Conservation (phyloP, 139 green algal genomes). For the Zygnema circumcarinatum region DNA sequence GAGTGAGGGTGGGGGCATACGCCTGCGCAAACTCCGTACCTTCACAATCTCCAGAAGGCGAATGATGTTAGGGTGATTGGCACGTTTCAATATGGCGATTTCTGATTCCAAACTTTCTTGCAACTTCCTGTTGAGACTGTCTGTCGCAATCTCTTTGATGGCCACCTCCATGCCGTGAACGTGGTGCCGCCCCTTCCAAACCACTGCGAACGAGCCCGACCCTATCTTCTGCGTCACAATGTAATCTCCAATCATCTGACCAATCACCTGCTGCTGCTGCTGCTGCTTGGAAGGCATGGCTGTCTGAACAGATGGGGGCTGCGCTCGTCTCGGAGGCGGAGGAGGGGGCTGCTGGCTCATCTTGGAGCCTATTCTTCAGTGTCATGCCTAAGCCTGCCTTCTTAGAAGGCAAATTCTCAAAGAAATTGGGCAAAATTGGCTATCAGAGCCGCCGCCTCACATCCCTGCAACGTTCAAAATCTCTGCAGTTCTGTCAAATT, state of each 20-base stretch:
- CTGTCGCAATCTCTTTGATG: slow-evolving; percentile 90
- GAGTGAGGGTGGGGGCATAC: neutral
- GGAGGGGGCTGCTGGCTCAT: neutral
- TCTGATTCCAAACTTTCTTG: slow-evolving; percentile 85
- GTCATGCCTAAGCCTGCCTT: neutral
- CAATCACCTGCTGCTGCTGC: slow-evolving; percentile 46
- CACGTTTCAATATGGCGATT: slow-evolving; percentile 81
- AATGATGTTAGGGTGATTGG: slow-evolving; percentile 89
- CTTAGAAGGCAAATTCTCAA: neutral
- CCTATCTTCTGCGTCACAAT: slow-evolving; percentile 77
- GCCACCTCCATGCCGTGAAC: slow-evolving; percentile 68
- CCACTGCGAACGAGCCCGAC: slow-evolving; percentile 85
- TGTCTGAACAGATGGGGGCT: too few relatives aligned
- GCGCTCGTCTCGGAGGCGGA: neutral
- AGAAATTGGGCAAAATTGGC: slow-evolving; percentile 13
- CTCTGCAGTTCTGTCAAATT: too few relatives aligned
- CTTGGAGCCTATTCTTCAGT: neutral
- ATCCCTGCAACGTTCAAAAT: too few relatives aligned
- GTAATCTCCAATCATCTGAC: slow-evolving; percentile 72
- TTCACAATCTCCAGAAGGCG: slow-evolving; percentile 85
- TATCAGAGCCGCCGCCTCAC: too few relatives aligned
- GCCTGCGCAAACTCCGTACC: too few relatives aligned
- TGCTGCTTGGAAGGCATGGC: slow-evolving; percentile 6
- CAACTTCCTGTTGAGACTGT: slow-evolving; percentile 87
- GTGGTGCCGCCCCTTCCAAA: slow-evolving; percentile 82